Percentiles rank a stretch among this genome's conserved stretches.
phyloP scores from a whole-genome alignment of 2,329 filamentous ascomycete genomes.

The Colletotrichum destructivum region DNA sequence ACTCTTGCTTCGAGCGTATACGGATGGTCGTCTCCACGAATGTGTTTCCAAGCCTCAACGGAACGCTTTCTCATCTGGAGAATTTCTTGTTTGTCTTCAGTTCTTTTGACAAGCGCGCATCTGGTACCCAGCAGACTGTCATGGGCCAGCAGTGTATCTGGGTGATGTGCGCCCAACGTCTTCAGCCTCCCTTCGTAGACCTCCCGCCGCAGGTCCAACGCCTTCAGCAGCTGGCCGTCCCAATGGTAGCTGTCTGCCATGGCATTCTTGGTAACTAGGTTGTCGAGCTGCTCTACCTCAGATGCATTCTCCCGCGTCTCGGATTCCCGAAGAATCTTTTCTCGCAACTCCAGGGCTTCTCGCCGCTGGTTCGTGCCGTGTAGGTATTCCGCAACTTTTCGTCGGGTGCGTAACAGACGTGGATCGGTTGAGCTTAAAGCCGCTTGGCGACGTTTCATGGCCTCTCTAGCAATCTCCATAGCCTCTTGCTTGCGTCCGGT shows the following conservation, averaged over 20 bases:
- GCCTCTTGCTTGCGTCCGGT: background rate
- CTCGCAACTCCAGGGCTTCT: background rate
- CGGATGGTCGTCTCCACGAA: background rate
- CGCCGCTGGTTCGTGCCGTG: background rate
- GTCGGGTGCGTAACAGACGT: background rate
- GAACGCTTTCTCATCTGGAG: background rate
- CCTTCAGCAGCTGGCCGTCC: conserved; percentile 1
- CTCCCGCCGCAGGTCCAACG: background rate
- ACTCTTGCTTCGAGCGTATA: conserved; percentile 12
- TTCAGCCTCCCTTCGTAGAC: background rate
- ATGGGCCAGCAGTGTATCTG: background rate
- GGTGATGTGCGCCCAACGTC: background rate
- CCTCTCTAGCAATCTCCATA: background rate
- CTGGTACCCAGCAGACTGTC: background rate
- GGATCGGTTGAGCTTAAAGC: background rate
- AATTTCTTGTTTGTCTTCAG: background rate
- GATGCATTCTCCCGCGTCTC: no score
- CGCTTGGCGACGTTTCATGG: background rate
- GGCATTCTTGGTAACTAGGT: background rate
- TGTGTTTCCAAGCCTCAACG: background rate
- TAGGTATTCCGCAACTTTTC: conserved; percentile 14
- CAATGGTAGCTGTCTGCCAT: conserved; percentile 15
- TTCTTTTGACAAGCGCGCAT: background rate
- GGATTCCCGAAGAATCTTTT: background rate
- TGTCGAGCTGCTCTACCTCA: background rate